These are phyloP conservation scores for Amaranthus palmeri DNA, from an alignment of 148 eudicot species.

Conservation along the genomic window DNA sequence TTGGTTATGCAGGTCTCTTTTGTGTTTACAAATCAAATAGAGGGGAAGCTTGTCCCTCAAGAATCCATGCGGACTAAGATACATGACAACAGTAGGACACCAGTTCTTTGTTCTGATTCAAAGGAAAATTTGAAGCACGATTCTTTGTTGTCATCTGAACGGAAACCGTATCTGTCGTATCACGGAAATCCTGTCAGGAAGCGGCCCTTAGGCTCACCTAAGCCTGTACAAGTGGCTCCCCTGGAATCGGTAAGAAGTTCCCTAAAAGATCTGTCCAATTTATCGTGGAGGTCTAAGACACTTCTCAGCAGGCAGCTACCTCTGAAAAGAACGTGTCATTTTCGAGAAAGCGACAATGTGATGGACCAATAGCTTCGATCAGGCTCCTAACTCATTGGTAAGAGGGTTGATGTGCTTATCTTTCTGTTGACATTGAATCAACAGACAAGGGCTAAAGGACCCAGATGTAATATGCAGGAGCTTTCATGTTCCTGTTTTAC, in stretches of 20 bases:
- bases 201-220: constrained; percentile 24
- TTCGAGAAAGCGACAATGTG: constrained; percentile 36
- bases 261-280: constrained; percentile 36
- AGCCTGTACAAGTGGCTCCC: constrained; percentile 25
- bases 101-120: constrained; percentile 1
- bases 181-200: constrained; percentile 20
- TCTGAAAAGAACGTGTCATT: constrained; percentile 45
- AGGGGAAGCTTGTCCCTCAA: constrained; percentile 82
- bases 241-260: constrained; percentile 33
- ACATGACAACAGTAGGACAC: constrained; percentile 17
- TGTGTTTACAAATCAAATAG: constrained; percentile 91
- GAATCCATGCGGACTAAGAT: constrained; percentile 53
- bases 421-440: neutral
- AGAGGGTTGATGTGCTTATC: neutral
- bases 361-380: neutral
- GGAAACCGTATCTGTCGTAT: constrained; percentile 19
- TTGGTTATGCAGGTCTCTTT: constrained; percentile 69
- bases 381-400: neutral
- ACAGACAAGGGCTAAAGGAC: neutral
- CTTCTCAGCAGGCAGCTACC: constrained; percentile 48
- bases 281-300: constrained; percentile 37
- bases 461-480: neutral
- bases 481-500: constrained; percentile 1
- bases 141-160: constrained; percentile 23
- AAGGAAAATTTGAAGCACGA: constrained; percentile 26